Evolutionary conservation across 805 yeast genomes (phyloP).

Genomic region (Geotrichum ghanense): DNA sequence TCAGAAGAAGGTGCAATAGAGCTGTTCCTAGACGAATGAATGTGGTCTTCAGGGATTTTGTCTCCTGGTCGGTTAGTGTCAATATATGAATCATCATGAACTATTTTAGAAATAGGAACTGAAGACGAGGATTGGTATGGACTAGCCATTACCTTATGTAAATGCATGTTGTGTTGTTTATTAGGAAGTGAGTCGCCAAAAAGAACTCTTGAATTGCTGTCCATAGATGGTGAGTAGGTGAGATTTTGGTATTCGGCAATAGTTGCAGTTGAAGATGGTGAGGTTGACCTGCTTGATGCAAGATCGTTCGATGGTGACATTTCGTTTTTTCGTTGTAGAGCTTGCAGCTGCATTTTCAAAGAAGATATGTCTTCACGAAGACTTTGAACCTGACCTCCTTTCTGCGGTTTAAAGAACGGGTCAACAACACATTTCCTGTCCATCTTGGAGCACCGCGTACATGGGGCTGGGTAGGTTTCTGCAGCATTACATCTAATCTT

Average conservation of each 20-base stretch:
- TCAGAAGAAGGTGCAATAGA: background rate
- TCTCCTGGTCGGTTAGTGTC: conserved; percentile 1
- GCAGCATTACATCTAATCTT: conserved; percentile 89
- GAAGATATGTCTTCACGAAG: conserved; percentile 65
- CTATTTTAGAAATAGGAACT: background rate
- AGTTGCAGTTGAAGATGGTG: background rate
- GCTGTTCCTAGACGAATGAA: background rate
- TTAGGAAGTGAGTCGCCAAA: conserved; percentile 1
- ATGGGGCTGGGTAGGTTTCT: conserved; percentile 68
- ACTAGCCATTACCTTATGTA: background rate
- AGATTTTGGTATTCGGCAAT: background rate
- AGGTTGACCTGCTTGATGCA: conserved; percentile 3
- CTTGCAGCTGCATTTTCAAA: conserved; percentile 45
- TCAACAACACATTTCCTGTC: conserved; percentile 76
- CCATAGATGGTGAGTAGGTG: background rate
- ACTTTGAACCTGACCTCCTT: conserved; percentile 81
- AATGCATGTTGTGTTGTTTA: background rate
- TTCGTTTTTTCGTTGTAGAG: conserved; percentile 12
- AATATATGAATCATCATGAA: background rate
- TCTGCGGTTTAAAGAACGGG: conserved; percentile 83
- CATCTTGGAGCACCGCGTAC: conserved; percentile 74
- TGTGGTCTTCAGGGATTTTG: conserved; percentile 1
- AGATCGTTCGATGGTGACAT: background rate
- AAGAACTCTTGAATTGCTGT: background rate
- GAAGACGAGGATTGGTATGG: background rate